A percentile compares a stretch with the other conserved stretches of the same genome.
phyloP scores from a whole-genome alignment of 768 basidiomycete species.

The Coprinopsis marcescibilis region DNA sequence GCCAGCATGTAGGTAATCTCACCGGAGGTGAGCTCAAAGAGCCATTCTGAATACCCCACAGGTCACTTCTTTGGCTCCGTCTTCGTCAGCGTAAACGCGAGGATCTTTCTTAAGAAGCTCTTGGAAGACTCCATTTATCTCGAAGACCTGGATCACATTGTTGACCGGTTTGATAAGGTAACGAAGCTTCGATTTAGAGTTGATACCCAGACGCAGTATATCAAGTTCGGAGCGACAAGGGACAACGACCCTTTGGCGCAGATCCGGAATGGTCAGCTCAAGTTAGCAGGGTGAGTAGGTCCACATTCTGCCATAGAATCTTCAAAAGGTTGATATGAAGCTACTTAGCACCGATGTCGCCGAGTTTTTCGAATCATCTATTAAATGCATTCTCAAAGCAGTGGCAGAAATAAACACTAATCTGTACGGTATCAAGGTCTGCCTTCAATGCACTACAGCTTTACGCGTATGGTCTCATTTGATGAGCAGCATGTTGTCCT shows the following conservation, averaged over 20 bases:
- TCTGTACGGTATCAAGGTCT: conserved; percentile 12
- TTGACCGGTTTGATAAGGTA: conserved; percentile 36
- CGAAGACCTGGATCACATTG: conserved; percentile 30
- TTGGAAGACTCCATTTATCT: conserved; percentile 7
- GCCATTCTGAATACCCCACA: conserved; percentile 11
- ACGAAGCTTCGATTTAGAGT: conserved; percentile 38
- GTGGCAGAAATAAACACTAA: conserved; percentile 27
- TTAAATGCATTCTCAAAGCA: conserved; percentile 24
- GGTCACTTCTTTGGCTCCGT: conserved; percentile 38
- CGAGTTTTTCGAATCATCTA: conserved; percentile 28
- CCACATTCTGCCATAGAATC: conserved; percentile 4
- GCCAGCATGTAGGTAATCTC: conserved; percentile 7
- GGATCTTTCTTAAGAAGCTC: too few relatives aligned
- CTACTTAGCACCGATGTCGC: conserved; percentile 22
- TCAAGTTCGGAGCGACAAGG: conserved; percentile 37
- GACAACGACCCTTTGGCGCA: conserved; percentile 31
- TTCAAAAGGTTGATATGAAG: conserved; percentile 1
- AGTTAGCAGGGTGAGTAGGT: conserved; percentile 27
- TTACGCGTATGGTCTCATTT: conserved; percentile 11
- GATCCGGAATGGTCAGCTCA: conserved; percentile 43
- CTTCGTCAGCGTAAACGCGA: conserved; percentile 38
- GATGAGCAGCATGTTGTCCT: conserved; percentile 37
- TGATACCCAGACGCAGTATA: conserved; percentile 30
- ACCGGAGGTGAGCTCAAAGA: background rate
- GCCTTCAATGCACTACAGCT: conserved; percentile 20